These are phyloP conservation scores for Tetracladium marchalianum DNA, from an alignment of 495 filamentous ascomycete genomes.

Conservation along the genomic window DNA sequence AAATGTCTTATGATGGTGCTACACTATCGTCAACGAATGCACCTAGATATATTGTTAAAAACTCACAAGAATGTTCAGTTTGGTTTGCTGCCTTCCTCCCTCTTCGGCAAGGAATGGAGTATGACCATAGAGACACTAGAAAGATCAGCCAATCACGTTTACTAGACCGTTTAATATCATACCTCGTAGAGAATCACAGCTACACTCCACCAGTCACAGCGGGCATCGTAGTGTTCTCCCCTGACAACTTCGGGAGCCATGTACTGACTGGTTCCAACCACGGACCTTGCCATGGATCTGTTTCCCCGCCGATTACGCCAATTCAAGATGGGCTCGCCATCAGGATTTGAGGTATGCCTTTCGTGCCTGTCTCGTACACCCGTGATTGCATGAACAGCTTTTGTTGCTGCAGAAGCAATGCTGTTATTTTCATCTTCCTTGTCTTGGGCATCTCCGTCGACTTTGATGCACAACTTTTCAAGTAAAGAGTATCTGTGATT, in stretches of 20 bases:
- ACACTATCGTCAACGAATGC: slow-evolving; percentile 4
- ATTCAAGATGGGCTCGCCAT: slow-evolving; percentile 48
- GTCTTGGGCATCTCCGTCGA: slow-evolving; percentile 70
- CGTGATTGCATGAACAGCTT: slow-evolving; percentile 35
- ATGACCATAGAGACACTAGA: slow-evolving; percentile 73
- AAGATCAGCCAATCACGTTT: not conserved
- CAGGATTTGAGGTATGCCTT: slow-evolving; percentile 9
- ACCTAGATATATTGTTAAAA: slow-evolving; percentile 1
- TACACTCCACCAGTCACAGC: slow-evolving; percentile 96
- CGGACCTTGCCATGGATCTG: slow-evolving; percentile 64
- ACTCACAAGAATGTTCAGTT: slow-evolving; percentile 67
- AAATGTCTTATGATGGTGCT: slow-evolving; percentile 43
- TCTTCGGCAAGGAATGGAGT: slow-evolving; percentile 83
- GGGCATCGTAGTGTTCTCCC: slow-evolving; percentile 75
- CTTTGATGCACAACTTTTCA: slow-evolving; percentile 59
- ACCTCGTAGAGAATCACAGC: slow-evolving; percentile 87
- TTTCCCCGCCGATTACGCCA: slow-evolving; percentile 72
- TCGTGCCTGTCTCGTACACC: slow-evolving; percentile 42
- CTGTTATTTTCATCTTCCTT: slow-evolving; percentile 40
- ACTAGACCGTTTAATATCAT: slow-evolving; percentile 4
- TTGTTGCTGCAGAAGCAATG: slow-evolving; percentile 32
- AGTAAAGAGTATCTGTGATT: slow-evolving; percentile 71
- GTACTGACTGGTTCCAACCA: slow-evolving; percentile 96
- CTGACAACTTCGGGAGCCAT: slow-evolving; percentile 92
- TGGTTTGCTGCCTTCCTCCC: slow-evolving; percentile 61